Base-by-base conservation (phyloP, 2,329 filamentous ascomycete species). In the Fonsecaea erecta region DNA sequence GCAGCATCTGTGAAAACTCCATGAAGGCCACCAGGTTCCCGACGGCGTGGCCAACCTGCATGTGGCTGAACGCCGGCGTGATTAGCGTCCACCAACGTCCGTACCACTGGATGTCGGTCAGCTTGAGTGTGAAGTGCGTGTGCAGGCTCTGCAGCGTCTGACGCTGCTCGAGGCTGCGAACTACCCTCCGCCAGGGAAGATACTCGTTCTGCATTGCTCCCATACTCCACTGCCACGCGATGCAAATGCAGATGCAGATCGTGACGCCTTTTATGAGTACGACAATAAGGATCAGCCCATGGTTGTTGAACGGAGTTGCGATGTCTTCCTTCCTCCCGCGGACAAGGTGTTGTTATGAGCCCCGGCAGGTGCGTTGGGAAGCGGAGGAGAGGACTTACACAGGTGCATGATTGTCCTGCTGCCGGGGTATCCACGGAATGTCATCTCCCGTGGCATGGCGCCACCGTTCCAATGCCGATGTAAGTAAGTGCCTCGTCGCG, bases 41-140 rank as follows among this genome's bases (percentile, higher is more conserved):
- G 1, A 64, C 12, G 8, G 66, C n/a, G 40, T 66, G 66, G 12
- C 14, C 4, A 28, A 59, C 40, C 9, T 52, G 24, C 28, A 57
- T 61, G 35, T 66, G 66, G 32, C 60, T 66, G 48, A 68, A 68
- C 1, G 58, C 54, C 6, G 62, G 16, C n/a, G 62, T 65, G 12
- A 68, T 32, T 52, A 68, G 34, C 26, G 62, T 68, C 65, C 65
- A 68, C 53, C 43, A 62, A 28, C 60, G 28, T 8, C 28, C 14
- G 14, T 28, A 5, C n/a, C n/a, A n/a, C 28, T 51, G 9, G 11
- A 58, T 18, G 21, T 62, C 64, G 14, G 26, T 35, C 1, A 48
- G 24, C 43, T 66, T 66, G 48, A 57, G 5, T 8, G 55, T 62
- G 55, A 66, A 66, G 52, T 65, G 16, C 21, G 8, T 58, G 51